phyloP scores from a whole-genome alignment of 768 basidiomycete species.

The Phallus indusiatus region DNA sequence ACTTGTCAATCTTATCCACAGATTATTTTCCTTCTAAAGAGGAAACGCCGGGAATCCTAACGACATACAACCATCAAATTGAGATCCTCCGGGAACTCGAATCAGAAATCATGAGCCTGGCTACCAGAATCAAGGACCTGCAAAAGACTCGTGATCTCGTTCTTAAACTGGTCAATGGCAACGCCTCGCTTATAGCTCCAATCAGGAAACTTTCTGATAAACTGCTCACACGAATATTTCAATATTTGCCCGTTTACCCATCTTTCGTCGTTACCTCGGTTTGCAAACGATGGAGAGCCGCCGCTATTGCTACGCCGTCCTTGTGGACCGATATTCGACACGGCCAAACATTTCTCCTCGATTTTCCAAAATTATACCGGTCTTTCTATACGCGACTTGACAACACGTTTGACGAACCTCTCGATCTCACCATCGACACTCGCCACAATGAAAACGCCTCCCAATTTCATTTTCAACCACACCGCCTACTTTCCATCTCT shows the following conservation, averaged over 20 bases:
- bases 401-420: neutral
- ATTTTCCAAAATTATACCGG: neutral
- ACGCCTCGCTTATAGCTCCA: neutral
- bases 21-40: neutral
- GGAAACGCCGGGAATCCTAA: neutral
- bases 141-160: neutral
- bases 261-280: neutral
- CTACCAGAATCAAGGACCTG: neutral
- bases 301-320: neutral
- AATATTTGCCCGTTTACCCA: neutral
- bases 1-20: neutral
- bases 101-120: neutral
- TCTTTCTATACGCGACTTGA: neutral
- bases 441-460: neutral
- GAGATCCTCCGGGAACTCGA: neutral
- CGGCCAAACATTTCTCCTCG: neutral
- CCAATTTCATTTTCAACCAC: neutral
- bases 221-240: neutral
- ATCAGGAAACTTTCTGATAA: neutral
- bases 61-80: neutral
- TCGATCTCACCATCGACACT: neutral
- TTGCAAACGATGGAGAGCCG: neutral
- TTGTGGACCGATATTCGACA: neutral
- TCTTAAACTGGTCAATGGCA: neutral
- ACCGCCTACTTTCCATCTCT: neutral